These are phyloP conservation scores for Zygoascus sp. DNA, from an alignment of 1,139 yeast genomes.

Conservation along the genomic window DNA sequence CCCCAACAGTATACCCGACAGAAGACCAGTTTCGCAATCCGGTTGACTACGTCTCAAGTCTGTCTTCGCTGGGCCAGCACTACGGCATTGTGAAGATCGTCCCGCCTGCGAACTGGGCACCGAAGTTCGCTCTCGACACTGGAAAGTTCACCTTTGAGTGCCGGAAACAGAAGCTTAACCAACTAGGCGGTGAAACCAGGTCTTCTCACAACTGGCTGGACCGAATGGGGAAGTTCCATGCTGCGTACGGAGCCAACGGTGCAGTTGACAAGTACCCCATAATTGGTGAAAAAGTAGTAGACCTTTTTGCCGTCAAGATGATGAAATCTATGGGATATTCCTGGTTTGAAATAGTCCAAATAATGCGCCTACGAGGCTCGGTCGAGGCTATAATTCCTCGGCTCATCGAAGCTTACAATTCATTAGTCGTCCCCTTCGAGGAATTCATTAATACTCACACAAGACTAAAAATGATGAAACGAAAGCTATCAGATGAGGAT, in stretches of 20 bases:
- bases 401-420: not conserved
- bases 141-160: constrained; percentile 50
- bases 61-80: constrained; percentile 44
- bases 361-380: not conserved
- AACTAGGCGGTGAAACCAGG: constrained; percentile 40
- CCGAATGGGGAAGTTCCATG: constrained; percentile 34
- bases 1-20: constrained; percentile 48
- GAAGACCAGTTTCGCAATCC: constrained; percentile 49
- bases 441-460: not conserved
- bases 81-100: constrained; percentile 72
- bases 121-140: constrained; percentile 44
- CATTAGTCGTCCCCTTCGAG: constrained; percentile 8
- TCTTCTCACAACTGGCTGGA: constrained; percentile 35
- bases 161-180: constrained; percentile 48
- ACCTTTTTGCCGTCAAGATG: constrained; percentile 30
- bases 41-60: constrained; percentile 42
- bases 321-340: constrained; percentile 10
- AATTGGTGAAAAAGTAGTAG: constrained; percentile 29
- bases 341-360: constrained; percentile 5
- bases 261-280: constrained; percentile 30
- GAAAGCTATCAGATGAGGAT: not conserved
- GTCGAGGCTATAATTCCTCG: not conserved
- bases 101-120: constrained; percentile 46
- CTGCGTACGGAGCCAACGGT: constrained; percentile 18
- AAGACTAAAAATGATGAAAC: not conserved